Conservation (phyloP, 2,329 filamentous ascomycete species). For the Xylariaceae sp. region DNA sequence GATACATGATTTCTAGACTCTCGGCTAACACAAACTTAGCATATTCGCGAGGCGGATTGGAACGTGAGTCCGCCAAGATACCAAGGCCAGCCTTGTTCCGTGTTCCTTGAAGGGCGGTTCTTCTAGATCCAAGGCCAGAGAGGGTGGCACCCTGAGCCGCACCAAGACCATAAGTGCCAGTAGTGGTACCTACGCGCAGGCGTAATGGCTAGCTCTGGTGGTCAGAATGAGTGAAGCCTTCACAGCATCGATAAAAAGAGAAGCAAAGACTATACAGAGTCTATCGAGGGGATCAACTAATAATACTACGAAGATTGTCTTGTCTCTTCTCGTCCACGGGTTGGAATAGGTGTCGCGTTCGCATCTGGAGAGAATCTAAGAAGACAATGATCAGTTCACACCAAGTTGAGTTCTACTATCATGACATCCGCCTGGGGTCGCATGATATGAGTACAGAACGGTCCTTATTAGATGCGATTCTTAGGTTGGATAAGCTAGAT, state of each 20-base stretch:
- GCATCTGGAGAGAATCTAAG: not conserved
- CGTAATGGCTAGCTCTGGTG: not conserved
- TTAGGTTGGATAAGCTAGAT: not conserved
- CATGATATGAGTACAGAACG: too few species aligned
- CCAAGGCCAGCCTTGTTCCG: slow-evolving; percentile 49
- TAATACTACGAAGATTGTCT: not conserved
- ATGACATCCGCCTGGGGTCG: not conserved
- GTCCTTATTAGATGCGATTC: not conserved
- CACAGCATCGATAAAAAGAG: not conserved
- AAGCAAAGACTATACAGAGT: not conserved
- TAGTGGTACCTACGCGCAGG: slow-evolving; percentile 47
- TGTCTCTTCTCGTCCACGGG: not conserved
- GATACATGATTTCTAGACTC: slow-evolving; percentile 52
- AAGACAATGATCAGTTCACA: not conserved
- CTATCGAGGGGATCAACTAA: not conserved
- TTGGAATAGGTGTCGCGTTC: not conserved
- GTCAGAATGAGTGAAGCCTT: not conserved
- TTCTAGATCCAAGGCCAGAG: slow-evolving; percentile 52
- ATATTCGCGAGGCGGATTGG: slow-evolving; percentile 45
- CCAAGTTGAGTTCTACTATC: not conserved
- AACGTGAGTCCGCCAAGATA: slow-evolving; percentile 39
- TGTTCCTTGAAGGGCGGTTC: slow-evolving; percentile 49
- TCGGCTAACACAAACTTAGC: slow-evolving; percentile 52
- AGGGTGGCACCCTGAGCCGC: slow-evolving; percentile 52
- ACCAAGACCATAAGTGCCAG: slow-evolving; percentile 47